phyloP scores from a whole-genome alignment of 306 rosid species.

The Astragalus membranaceus region DNA sequence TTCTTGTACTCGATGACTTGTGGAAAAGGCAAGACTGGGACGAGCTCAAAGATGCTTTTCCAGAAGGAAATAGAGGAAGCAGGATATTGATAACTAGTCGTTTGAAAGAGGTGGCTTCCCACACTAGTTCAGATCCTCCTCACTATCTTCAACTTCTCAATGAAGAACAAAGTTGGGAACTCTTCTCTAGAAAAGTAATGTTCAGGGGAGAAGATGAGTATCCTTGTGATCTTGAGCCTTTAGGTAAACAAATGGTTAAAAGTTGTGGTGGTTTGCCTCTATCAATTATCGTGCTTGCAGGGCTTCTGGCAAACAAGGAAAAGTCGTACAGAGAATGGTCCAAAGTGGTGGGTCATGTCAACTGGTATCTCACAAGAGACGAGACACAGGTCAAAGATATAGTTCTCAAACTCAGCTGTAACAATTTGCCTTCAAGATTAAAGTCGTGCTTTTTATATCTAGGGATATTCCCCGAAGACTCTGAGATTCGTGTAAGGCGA shows the following conservation, averaged over 20 bases:
- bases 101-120: not conserved
- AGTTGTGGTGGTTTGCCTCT: conserved; percentile 20
- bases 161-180: conserved; percentile 24
- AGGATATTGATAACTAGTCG: conserved; percentile 21
- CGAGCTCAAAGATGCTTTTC: not conserved
- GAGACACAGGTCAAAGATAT: conserved; percentile 20
- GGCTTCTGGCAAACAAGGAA: conserved; percentile 16
- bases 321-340: conserved; percentile 15
- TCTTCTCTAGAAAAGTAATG: conserved; percentile 12
- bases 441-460: conserved; percentile 27
- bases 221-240: not conserved
- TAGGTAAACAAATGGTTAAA: not conserved
- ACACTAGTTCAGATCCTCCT: not conserved
- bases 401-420: conserved; percentile 20
- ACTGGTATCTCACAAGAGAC: conserved; percentile 4
- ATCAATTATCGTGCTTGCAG: conserved; percentile 15
- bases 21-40: conserved; percentile 10
- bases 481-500: not conserved
- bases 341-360: not conserved
- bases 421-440: not conserved
- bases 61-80: not conserved
- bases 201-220: not conserved
- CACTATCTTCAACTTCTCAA: not conserved
- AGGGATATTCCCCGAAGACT: conserved; percentile 20
- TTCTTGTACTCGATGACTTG: not conserved